Percentiles rank a stretch among this genome's conserved stretches.
Conservation (phyloP, 1,284 basidiomycete species). For the Mixia osmundae region DNA sequence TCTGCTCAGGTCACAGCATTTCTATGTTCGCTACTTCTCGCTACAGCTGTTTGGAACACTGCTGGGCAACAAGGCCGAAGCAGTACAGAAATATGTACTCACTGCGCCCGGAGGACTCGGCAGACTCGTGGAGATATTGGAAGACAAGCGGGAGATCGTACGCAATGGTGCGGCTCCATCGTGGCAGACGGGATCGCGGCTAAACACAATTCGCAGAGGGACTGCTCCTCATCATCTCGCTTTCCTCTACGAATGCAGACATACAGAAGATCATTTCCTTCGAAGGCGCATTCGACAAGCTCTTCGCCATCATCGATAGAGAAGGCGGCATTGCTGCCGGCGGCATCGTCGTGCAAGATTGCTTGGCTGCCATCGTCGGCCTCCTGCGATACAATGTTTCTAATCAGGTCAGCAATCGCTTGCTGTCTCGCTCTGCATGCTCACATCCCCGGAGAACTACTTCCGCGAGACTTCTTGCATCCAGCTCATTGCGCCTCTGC, state of each 20-base stretch:
- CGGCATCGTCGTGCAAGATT: conserved; percentile 65
- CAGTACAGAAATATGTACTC: conserved; percentile 68
- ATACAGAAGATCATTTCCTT: conserved; percentile 95
- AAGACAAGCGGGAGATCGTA: conserved; percentile 60
- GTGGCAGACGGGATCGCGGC: not conserved
- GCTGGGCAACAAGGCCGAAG: conserved; percentile 49
- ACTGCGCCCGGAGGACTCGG: conserved; percentile 49
- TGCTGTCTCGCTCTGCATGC: not conserved
- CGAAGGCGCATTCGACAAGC: conserved; percentile 85
- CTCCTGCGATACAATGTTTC: conserved; percentile 79
- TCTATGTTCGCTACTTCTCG: conserved; percentile 69
- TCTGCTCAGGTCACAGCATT: conserved; percentile 42
- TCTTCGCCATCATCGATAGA: conserved; percentile 63
- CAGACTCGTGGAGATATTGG: conserved; percentile 41
- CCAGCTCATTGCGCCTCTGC: conserved; percentile 49
- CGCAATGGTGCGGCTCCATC: conserved; percentile 38
- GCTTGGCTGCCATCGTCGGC: conserved; percentile 57
- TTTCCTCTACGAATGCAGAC: conserved; percentile 68
- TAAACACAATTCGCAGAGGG: conserved; percentile 12
- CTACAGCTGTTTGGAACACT: conserved; percentile 62
- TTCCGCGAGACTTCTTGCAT: conserved; percentile 81
- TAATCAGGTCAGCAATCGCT: conserved; percentile 49
- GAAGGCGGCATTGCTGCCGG: conserved; percentile 80
- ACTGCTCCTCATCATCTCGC: conserved; percentile 53
- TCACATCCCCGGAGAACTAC: conserved; percentile 45